Conservation (phyloP, 2,329 filamentous ascomycete genomes). For the Apiospora sp. region DNA sequence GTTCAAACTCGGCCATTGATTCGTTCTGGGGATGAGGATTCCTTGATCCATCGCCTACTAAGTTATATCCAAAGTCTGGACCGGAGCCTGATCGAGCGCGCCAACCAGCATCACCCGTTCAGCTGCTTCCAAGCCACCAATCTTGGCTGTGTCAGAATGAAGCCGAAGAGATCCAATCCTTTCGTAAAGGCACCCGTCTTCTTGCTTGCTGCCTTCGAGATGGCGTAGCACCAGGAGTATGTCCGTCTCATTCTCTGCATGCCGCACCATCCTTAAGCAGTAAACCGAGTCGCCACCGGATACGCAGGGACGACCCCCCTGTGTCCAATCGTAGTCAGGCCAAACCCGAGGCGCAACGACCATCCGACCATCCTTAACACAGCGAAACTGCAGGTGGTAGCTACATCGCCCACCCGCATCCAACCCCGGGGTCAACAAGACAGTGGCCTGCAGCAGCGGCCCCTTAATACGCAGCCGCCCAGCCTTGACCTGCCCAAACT, state of each 20-base stretch:
- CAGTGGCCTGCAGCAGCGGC: not conserved
- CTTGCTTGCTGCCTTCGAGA: no score
- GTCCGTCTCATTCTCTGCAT: not conserved
- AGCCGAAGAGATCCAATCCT: not conserved
- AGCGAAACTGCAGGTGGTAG: not conserved
- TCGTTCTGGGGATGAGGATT: no score
- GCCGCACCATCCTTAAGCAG: not conserved
- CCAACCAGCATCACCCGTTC: not conserved
- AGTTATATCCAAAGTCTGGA: not conserved
- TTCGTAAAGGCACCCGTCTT: not conserved
- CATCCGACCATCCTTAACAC: not conserved
- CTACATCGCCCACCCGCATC: not conserved
- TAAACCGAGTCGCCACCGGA: not conserved
- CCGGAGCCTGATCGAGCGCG: not conserved
- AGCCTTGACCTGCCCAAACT: conserved; percentile 21
- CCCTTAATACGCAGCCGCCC: not conserved
- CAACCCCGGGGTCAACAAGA: not conserved
- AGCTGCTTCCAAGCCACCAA: not conserved
- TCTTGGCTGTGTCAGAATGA: no score
- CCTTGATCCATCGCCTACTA: no score
- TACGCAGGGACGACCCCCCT: not conserved
- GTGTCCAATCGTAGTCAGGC: not conserved
- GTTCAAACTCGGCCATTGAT: no score
- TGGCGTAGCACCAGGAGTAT: not conserved
- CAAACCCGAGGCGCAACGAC: not conserved